Conservation (phyloP, 768 basidiomycete genomes). For the Leccinum arenicola region DNA sequence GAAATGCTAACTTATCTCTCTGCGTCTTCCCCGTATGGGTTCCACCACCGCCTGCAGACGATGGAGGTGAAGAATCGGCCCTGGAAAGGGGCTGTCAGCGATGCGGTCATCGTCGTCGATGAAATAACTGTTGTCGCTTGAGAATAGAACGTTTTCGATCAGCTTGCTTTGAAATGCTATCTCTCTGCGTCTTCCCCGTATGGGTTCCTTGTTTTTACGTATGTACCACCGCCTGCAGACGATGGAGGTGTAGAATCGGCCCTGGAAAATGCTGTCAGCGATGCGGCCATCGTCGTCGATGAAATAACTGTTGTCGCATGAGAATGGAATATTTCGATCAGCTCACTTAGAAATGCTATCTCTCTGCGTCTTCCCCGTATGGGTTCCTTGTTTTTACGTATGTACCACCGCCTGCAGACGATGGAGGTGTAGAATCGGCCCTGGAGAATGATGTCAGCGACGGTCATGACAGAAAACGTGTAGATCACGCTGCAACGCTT, state of each 20-base stretch:
- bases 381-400: background rate
- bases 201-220: no score
- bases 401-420: background rate
- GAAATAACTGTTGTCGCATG: background rate
- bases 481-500: no score
- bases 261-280: no score
- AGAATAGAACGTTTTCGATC: background rate
- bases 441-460: no score
- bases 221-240: no score
- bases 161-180: background rate
- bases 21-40: no score
- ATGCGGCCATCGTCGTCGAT: no score
- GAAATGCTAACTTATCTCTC: no score
- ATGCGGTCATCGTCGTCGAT: background rate
- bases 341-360: background rate
- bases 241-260: no score
- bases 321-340: background rate
- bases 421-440: no score
- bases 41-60: slow-evolving; percentile 22
- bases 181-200: no score
- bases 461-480: no score
- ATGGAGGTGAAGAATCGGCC: slow-evolving; percentile 64
- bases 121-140: background rate
- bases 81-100: slow-evolving; percentile 29
- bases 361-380: background rate